A percentile compares a stretch with the other conserved stretches of the same genome.
Evolutionary conservation across 306 rosid species (phyloP).

Genomic region (Inga leiocalycina): DNA sequence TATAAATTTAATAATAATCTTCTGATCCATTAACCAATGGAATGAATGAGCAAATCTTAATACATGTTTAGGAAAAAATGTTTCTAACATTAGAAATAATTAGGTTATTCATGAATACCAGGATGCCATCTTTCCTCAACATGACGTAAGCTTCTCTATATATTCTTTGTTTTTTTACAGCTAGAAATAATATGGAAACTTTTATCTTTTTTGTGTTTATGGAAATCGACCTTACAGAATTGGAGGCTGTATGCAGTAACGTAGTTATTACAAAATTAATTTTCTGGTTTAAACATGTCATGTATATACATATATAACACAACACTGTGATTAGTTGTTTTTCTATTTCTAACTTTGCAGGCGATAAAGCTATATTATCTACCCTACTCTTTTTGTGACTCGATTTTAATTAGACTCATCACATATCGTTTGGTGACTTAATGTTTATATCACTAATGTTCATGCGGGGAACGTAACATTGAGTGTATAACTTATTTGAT

Average conservation of each 20-base stretch:
- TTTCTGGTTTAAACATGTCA: not conserved
- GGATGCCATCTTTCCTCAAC: not conserved
- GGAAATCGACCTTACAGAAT: not conserved
- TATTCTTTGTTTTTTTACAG: too few relatives aligned
- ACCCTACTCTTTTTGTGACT: not conserved
- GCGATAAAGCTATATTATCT: not conserved
- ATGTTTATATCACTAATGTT: too few relatives aligned
- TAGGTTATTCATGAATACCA: slow-evolving; percentile 79
- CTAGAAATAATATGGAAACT: not conserved
- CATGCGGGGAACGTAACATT: too few relatives aligned
- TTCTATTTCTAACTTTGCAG: not conserved
- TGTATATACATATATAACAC: not conserved
- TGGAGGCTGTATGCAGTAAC: too few relatives aligned
- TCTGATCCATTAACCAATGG: too few relatives aligned
- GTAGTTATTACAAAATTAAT: too few relatives aligned
- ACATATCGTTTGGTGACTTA: not conserved
- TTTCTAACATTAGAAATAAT: too few relatives aligned
- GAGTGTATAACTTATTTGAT: too few relatives aligned
- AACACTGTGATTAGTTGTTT: not conserved
- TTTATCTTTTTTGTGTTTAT: not conserved
- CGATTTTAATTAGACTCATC: not conserved
- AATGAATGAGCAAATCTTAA: too few relatives aligned
- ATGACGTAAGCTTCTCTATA: slow-evolving; percentile 38
- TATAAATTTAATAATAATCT: too few relatives aligned
- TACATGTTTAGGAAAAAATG: too few relatives aligned